Evolutionary conservation across 2,329 filamentous ascomycete genomes (phyloP).

Genomic region (Graphiopsis chlorocephala): DNA sequence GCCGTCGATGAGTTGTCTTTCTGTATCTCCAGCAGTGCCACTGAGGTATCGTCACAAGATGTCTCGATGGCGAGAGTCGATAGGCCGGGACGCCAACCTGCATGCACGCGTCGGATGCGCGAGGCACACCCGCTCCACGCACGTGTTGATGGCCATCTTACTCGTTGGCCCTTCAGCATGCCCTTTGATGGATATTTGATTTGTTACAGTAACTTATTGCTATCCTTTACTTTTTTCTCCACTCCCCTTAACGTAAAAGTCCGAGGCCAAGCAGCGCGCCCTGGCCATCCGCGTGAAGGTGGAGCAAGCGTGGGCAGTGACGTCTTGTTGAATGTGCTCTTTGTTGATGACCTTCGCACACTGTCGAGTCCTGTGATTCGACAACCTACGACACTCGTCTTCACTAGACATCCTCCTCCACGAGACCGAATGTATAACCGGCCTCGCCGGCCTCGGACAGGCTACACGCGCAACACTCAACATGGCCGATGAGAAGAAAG

Average conservation of each 20-base stretch:
- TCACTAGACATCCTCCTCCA: background rate
- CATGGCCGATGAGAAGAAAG: constrained; percentile 44
- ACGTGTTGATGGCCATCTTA: background rate
- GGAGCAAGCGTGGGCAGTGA: constrained; percentile 8
- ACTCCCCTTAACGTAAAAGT: background rate
- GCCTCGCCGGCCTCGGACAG: background rate
- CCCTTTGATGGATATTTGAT: background rate
- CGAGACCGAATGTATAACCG: constrained; percentile 6
- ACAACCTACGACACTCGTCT: background rate
- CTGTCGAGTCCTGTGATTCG: background rate
- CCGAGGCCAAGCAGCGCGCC: background rate
- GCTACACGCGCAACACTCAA: background rate
- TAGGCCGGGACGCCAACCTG: constrained; percentile 28
- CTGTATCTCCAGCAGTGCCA: constrained; percentile 68
- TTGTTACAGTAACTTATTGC: background rate
- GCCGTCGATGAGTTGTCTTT: background rate
- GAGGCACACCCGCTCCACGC: background rate
- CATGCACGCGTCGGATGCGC: background rate
- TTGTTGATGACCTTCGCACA: constrained; percentile 6
- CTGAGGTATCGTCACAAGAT: constrained; percentile 90
- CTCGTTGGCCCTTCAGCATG: background rate
- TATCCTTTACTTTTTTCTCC: background rate
- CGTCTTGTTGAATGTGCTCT: constrained; percentile 2
- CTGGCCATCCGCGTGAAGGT: background rate
- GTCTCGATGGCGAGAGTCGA: constrained; percentile 71